Percentiles rank a stretch among this genome's conserved stretches.
These are phyloP conservation scores for Fonsecaea multimorphosa DNA, from an alignment of 2,329 filamentous ascomycete genomes.

Conservation along the genomic window DNA sequence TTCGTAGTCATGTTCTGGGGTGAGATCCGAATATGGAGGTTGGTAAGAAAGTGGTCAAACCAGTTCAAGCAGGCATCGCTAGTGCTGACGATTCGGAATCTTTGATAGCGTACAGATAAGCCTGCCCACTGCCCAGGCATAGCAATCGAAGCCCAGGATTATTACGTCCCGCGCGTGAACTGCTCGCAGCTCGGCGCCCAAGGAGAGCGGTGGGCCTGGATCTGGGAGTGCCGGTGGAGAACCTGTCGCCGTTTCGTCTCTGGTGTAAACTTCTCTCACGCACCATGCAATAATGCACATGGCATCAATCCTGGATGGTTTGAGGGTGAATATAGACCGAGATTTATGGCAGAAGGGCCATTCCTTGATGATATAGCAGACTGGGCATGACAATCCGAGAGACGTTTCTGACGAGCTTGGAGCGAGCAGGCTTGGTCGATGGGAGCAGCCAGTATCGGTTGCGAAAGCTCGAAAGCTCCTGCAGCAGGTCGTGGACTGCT, in stretches of 20 bases:
- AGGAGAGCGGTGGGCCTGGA: background rate
- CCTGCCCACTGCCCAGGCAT: background rate
- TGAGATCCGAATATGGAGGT: background rate
- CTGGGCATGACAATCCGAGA: background rate
- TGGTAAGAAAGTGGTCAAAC: background rate
- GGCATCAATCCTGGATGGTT: background rate
- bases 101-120: background rate
- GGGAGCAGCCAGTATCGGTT: background rate
- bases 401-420: background rate
- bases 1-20: background rate
- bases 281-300: background rate
- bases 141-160: background rate
- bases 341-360: background rate
- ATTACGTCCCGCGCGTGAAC: background rate
- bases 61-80: background rate
- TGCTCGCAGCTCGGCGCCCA: background rate
- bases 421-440: background rate
- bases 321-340: background rate
- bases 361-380: background rate
- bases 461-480: background rate
- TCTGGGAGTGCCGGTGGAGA: background rate
- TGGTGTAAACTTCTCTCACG: background rate
- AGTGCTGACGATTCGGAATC: conserved; percentile 4
- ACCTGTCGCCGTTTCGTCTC: background rate
- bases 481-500: background rate